Evolutionary conservation across 768 basidiomycete species (phyloP), one percentile per base, ranked within the genome.

Genomic region (Pleurotus platypus): DNA sequence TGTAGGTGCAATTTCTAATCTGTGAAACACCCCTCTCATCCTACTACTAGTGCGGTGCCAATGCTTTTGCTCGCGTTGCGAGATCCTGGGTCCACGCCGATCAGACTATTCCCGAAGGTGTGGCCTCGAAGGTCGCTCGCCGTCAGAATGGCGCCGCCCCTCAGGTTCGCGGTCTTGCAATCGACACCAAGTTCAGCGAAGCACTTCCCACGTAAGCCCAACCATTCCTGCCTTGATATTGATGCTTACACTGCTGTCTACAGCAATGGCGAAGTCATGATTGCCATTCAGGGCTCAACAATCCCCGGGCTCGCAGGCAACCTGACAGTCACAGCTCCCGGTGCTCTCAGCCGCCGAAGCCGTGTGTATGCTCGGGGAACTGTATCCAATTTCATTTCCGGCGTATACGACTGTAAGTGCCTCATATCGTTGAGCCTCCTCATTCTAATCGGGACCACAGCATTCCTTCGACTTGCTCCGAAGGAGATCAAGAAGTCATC

Each of bases 11-110:
- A 79, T 75, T 50, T 22, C 13, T 54, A 11, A 24, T 49, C 72
- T 9, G 66, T 80, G 11, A 76, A 78, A 0, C 49, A 60, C 0
- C 56, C 50, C 20, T 58, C 74, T 18, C 37, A 18, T n/a, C 13
- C 27, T 18, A 0, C n/a, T 11, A 49, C 5, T 54, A 78, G 77
- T 78, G 77, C 49, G 74, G 75, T 5, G 64, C 68, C 59, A 70
- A 63, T 53, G 69, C 75, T 1, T 79, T 75, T 60, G 76, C 70
- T 13, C 70, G 73, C 13, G 71, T 82, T 22, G 72, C 76, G 5
- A 66, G 64, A 5, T 69, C 74, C 13, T 78, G 74, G 73, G 63
- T 70, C 12, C 68, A 77, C 35, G 63, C 70, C 38, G 71, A 82
- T 60, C 80, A 81, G 62, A 70, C 71, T 15, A 67, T 80, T 9